Conservation (phyloP, 164 flowering plant species). For the Tetrastigma voinierianum region DNA sequence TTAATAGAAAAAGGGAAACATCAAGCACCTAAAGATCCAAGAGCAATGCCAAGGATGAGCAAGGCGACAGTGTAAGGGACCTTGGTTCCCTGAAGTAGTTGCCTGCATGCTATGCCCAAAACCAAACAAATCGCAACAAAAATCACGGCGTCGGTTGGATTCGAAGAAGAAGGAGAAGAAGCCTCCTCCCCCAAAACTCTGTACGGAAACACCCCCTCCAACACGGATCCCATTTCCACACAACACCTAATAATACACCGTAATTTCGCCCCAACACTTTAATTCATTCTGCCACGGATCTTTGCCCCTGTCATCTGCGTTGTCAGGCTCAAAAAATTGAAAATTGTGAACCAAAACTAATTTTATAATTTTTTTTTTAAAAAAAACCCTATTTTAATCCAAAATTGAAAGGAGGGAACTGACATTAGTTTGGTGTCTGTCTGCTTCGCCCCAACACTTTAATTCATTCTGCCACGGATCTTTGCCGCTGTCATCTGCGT, state of each 20-base stretch:
- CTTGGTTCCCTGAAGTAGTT: slow-evolving; percentile 75
- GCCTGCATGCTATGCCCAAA: slow-evolving; percentile 82
- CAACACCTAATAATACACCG: neutral
- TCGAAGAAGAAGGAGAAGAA: slow-evolving; percentile 14
- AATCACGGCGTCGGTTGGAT: slow-evolving; percentile 63
- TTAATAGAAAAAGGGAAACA: neutral
- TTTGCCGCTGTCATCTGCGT: no score
- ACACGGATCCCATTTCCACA: slow-evolving; percentile 23
- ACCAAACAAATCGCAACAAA: slow-evolving; percentile 70
- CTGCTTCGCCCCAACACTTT: no score
- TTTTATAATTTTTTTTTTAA: no score
- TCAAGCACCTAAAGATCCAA: slow-evolving; percentile 66
- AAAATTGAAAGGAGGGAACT: no score
- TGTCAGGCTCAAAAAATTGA: no score
- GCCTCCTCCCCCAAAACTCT: slow-evolving; percentile 22
- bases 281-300: no score
- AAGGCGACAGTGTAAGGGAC: slow-evolving; percentile 93
- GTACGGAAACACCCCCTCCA: slow-evolving; percentile 33
- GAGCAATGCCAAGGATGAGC: slow-evolving; percentile 76
- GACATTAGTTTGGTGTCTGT: no score
- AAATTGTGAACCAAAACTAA: no score
- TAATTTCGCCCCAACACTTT: no score
- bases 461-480: no score
- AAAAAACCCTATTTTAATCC: no score
- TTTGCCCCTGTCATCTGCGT: no score